Percentiles rank a stretch among this genome's conserved stretches.
Evolutionary conservation across 129 eudicot species (phyloP).

Genomic region (Flaveria linearis): DNA sequence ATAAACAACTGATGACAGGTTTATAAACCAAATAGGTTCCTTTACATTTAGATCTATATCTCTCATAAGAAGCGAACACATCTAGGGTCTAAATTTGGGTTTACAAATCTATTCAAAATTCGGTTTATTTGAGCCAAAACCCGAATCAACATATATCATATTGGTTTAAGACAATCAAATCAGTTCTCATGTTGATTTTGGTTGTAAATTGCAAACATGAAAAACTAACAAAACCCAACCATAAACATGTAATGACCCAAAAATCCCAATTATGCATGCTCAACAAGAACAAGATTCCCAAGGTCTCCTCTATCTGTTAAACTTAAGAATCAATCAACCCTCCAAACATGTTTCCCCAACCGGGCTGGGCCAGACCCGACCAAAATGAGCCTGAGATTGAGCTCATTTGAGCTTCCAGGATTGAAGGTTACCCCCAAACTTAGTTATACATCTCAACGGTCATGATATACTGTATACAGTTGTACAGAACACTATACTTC

Average conservation of each 20-base stretch:
- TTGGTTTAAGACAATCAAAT: neutral
- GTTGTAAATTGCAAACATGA: neutral
- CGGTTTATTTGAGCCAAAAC: no score
- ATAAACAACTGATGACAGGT: no score
- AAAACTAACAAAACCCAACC: neutral
- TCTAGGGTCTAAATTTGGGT: no score
- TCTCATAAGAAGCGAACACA: no score
- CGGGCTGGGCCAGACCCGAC: neutral
- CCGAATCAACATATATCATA: neutral
- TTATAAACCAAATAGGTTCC: no score
- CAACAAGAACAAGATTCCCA: neutral
- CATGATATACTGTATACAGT: constrained; percentile 25
- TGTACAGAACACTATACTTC: constrained; percentile 30
- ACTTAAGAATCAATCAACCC: neutral
- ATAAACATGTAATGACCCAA: neutral
- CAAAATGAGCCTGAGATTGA: neutral
- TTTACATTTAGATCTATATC: no score
- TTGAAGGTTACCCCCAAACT: neutral
- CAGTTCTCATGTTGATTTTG: neutral
- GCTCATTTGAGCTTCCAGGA: neutral
- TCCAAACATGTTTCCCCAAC: neutral
- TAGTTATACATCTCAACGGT: neutral
- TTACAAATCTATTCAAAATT: no score
- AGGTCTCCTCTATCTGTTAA: neutral
- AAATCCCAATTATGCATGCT: neutral